Evolutionary conservation across 495 filamentous ascomycete species (phyloP).

Genomic region (Tuber magnatum): DNA sequence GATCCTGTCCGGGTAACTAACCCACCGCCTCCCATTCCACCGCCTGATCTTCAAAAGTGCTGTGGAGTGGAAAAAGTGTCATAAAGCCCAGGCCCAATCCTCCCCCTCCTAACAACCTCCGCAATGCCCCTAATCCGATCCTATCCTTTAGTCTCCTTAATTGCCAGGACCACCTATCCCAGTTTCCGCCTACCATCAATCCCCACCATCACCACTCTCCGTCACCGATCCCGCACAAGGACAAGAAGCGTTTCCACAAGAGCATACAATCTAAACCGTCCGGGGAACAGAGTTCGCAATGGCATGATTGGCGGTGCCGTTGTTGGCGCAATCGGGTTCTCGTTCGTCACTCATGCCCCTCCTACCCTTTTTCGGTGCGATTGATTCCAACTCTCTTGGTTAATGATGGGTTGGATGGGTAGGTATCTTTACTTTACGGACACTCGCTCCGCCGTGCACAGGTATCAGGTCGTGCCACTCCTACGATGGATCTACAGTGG

Average conservation of each 20-base stretch:
- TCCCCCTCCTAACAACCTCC: not conserved
- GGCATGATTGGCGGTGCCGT: conserved; percentile 15
- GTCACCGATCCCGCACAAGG: not conserved
- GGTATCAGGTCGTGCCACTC: conserved; percentile 67
- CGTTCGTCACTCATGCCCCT: not conserved
- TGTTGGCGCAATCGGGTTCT: conserved; percentile 16
- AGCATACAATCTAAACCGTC: conserved; percentile 22
- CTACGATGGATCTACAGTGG: conserved; percentile 56
- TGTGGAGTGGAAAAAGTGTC: not conserved
- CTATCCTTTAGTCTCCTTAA: not conserved
- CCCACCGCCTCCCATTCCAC: not conserved
- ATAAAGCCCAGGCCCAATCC: not conserved
- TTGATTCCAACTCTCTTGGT: conserved; percentile 2
- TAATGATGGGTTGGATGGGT: conserved; percentile 30
- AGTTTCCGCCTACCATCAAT: not conserved
- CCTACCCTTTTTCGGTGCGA: not conserved
- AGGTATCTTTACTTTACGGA: conserved; percentile 64
- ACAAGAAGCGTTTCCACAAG: conserved; percentile 11
- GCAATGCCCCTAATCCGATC: conserved; percentile 13
- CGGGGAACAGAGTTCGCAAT: conserved; percentile 25
- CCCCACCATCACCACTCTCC: not conserved
- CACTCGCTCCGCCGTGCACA: conserved; percentile 78
- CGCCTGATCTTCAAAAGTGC: not conserved
- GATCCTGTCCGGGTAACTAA: not conserved
- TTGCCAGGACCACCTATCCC: not conserved